Evolutionary conservation across 1,284 basidiomycete genomes (phyloP).

Genomic region (Athelia sp.): DNA sequence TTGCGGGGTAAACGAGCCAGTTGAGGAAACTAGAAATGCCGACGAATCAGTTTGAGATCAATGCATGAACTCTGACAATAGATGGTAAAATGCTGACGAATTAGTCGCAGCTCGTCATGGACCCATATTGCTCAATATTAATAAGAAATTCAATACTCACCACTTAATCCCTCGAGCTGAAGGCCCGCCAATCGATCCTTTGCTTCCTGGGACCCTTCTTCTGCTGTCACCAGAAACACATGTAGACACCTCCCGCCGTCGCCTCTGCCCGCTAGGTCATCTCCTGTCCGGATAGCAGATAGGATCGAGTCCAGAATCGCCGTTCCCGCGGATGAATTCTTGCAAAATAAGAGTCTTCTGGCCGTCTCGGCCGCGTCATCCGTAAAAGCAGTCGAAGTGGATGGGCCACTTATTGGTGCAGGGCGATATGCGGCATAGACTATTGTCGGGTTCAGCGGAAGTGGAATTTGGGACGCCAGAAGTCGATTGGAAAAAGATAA

Average conservation of each 20-base stretch:
- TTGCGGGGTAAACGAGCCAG: slow-evolving; percentile 35
- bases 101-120: not conserved
- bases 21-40: not conserved
- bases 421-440: slow-evolving; percentile 42
- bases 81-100: not conserved
- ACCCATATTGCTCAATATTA: not conserved
- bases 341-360: slow-evolving; percentile 40
- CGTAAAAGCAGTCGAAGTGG: slow-evolving; percentile 9
- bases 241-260: slow-evolving; percentile 39
- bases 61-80: not conserved
- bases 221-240: slow-evolving; percentile 48
- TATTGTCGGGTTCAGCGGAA: slow-evolving; percentile 32
- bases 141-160: slow-evolving; percentile 33
- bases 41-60: not conserved
- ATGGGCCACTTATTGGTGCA: slow-evolving; percentile 17
- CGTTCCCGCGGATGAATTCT: slow-evolving; percentile 23
- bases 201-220: slow-evolving; percentile 22
- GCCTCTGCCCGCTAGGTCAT: slow-evolving; percentile 24
- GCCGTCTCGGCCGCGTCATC: slow-evolving; percentile 49
- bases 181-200: slow-evolving; percentile 26
- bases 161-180: slow-evolving; percentile 39
- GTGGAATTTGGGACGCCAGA: slow-evolving; percentile 32
- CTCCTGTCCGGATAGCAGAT: slow-evolving; percentile 32
- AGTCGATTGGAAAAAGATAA: slow-evolving; percentile 26
- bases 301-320: slow-evolving; percentile 45